Evolutionary conservation across 352 stramenopile genomes (phyloP).

Genomic region (Phytopythium mirpurense): DNA sequence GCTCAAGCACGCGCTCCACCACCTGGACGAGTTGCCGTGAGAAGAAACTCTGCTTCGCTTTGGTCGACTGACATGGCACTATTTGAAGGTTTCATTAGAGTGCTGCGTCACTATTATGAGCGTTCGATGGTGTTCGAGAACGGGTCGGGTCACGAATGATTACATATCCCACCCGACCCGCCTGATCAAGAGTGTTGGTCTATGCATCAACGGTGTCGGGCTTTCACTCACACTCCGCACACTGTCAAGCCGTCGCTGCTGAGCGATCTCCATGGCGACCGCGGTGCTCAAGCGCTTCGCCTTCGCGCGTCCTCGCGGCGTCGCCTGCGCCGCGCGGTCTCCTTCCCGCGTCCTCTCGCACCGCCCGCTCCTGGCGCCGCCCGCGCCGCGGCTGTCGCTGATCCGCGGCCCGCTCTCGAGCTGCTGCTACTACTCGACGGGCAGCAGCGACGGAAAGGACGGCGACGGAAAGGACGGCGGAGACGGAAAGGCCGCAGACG

Average conservation of each 20-base stretch:
- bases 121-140: no score
- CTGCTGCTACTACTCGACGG: slow-evolving; percentile 26
- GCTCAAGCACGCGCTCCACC: slow-evolving; percentile 64
- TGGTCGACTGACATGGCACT: no score
- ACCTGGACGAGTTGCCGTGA: slow-evolving; percentile 53
- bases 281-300: slow-evolving; percentile 30
- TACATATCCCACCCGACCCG: no score
- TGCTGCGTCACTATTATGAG: not conserved
- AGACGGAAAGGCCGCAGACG: slow-evolving; percentile 4
- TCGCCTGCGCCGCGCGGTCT: not conserved
- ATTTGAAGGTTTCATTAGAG: not conserved
- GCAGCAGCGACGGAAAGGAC: slow-evolving; percentile 1
- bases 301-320: slow-evolving; percentile 11
- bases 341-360: no score
- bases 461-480: slow-evolving; percentile 5
- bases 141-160: no score
- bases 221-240: no score
- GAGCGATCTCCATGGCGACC: slow-evolving; percentile 20
- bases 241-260: no score
- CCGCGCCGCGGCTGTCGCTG: slow-evolving; percentile 9
- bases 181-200: no score
- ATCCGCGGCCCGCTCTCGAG: slow-evolving; percentile 5
- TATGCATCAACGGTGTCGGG: no score
- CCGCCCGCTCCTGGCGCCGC: no score
- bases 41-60: no score